Conservation (phyloP, 805 yeast species). For the Sugiyamaella americana region DNA sequence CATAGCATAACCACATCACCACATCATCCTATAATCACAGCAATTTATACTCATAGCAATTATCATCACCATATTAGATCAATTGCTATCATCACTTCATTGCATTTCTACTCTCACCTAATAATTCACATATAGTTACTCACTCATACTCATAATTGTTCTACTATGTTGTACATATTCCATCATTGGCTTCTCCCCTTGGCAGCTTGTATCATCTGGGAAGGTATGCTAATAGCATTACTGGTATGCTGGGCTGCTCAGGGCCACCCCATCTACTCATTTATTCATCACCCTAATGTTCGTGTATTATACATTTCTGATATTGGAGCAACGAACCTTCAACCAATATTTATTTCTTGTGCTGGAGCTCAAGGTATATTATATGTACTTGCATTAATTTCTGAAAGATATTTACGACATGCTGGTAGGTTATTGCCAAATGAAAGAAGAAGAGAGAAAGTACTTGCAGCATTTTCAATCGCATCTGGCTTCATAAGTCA, state of each 20-base stretch:
- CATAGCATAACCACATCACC: too few species aligned
- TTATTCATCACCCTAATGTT: slow-evolving; percentile 10
- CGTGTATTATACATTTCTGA: slow-evolving; percentile 68
- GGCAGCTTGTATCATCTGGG: slow-evolving; percentile 66
- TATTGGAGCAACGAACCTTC: slow-evolving; percentile 79
- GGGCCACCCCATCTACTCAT: slow-evolving; percentile 62
- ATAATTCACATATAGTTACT: too few species aligned
- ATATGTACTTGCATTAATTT: slow-evolving; percentile 54
- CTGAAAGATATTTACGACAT: slow-evolving; percentile 59
- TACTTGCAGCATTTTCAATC: slow-evolving; percentile 40
- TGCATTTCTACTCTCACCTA: too few species aligned
- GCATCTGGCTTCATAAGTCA: slow-evolving; percentile 53
- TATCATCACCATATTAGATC: too few species aligned
- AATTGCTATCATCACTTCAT: too few species aligned
- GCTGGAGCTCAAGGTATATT: slow-evolving; percentile 72
- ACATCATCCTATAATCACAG: too few species aligned
- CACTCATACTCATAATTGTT: too few species aligned
- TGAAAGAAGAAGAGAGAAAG: slow-evolving; percentile 39
- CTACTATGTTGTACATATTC: slow-evolving; percentile 12
- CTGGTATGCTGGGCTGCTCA: slow-evolving; percentile 71
- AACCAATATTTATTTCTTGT: slow-evolving; percentile 78
- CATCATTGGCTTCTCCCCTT: slow-evolving; percentile 53
- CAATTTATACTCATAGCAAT: too few species aligned
- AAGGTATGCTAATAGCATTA: slow-evolving; percentile 85
- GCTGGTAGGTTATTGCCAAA: slow-evolving; percentile 51